Percentiles rank a stretch among this genome's conserved stretches.
Evolutionary conservation across 2,329 filamentous ascomycete species (phyloP).

Genomic region (Xylariaceae sp.): DNA sequence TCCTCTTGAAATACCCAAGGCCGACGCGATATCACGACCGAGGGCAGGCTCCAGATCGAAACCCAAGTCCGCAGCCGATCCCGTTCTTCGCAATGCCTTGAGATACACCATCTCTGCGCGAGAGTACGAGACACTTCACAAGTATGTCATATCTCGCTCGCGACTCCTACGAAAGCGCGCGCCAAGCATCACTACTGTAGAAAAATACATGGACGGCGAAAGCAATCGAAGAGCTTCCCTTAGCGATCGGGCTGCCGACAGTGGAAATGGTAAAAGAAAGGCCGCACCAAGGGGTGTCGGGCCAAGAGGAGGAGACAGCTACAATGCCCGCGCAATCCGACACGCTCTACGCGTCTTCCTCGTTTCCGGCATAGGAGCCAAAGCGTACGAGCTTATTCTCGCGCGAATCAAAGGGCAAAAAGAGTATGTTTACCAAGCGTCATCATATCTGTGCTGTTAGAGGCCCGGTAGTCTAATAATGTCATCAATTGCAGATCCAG

Average conservation of each 20-base stretch:
- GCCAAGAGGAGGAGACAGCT: conserved; percentile 60
- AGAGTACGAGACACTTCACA: conserved; percentile 85
- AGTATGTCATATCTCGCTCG: conserved; percentile 79
- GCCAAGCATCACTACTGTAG: conserved; percentile 62
- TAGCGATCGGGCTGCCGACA: conserved; percentile 38
- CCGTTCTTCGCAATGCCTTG: conserved; percentile 81
- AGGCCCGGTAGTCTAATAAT: background rate
- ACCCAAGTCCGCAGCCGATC: conserved; percentile 56
- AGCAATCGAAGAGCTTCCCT: conserved; percentile 27
- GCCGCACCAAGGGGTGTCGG: conserved; percentile 23
- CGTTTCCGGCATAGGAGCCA: conserved; percentile 66
- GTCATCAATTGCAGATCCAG: conserved; percentile 27
- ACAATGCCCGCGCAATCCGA: conserved; percentile 72
- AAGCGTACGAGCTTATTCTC: conserved; percentile 62
- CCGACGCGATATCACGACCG: conserved; percentile 28
- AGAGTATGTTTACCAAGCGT: conserved; percentile 47
- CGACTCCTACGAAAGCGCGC: conserved; percentile 60
- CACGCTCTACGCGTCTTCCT: conserved; percentile 75
- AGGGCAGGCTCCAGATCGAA: conserved; percentile 31
- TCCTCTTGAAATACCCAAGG: conserved; percentile 33
- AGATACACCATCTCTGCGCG: conserved; percentile 84
- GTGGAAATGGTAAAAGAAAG: conserved; percentile 38
- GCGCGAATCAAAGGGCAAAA: conserved; percentile 52
- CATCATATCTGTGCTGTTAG: background rate
- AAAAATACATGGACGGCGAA: conserved; percentile 56